Evolutionary conservation across 805 yeast genomes (phyloP).

Genomic region (Wickerhamomyces pijperi): DNA sequence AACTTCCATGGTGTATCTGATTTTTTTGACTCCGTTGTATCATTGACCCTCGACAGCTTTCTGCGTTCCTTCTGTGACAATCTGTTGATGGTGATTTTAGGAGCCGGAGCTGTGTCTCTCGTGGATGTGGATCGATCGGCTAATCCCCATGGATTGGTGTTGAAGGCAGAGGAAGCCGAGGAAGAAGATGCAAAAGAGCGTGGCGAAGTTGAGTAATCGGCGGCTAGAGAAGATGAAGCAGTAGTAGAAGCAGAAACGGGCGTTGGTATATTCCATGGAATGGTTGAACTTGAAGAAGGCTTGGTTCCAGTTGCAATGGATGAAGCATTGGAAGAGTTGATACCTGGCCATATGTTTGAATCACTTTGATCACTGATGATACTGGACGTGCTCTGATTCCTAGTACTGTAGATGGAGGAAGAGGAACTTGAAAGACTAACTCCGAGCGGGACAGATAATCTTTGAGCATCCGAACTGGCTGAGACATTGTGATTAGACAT

Average conservation of each 20-base stretch:
- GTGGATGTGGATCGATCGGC: not conserved
- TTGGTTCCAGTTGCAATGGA: not conserved
- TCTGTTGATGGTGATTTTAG: slow-evolving; percentile 7
- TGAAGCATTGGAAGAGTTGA: too few relatives aligned
- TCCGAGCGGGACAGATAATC: too few relatives aligned
- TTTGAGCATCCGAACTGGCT: too few relatives aligned
- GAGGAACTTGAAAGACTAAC: not conserved
- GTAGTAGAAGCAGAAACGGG: too few relatives aligned
- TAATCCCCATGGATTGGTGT: too few relatives aligned
- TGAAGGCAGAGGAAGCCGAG: not conserved
- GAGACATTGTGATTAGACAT: too few relatives aligned
- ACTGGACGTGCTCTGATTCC: not conserved
- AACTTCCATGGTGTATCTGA: slow-evolving; percentile 13
- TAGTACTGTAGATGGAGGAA: not conserved
- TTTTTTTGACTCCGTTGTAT: slow-evolving; percentile 2
- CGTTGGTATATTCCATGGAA: slow-evolving; percentile 3
- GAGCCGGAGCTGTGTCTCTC: slow-evolving; percentile 1
- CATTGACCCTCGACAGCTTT: slow-evolving; percentile 23
- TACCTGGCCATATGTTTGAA: too few relatives aligned
- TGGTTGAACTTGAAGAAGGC: not conserved
- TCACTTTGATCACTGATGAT: not conserved
- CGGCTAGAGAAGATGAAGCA: slow-evolving; percentile 1
- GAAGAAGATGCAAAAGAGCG: slow-evolving; percentile 6
- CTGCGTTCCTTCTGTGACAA: slow-evolving; percentile 51
- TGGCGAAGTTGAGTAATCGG: slow-evolving; percentile 4